Percentiles rank a stretch among this genome's conserved stretches.
Evolutionary conservation across 2,329 filamentous ascomycete species (phyloP).

Genomic region (Xylaria sp.): DNA sequence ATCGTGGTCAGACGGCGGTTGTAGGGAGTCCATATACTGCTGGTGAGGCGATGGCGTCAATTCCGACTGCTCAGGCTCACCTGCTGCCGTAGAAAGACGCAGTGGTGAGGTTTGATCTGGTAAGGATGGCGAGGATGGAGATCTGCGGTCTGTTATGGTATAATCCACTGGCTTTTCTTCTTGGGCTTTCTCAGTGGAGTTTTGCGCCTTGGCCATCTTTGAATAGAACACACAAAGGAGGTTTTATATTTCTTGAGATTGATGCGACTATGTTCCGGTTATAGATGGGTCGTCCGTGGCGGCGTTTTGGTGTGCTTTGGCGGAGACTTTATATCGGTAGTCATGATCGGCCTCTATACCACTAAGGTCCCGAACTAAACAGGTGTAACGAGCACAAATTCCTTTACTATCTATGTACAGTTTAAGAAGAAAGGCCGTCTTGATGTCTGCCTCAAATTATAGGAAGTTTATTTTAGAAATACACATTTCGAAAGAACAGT

Average conservation of each 20-base stretch:
- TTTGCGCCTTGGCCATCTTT: slow-evolving; percentile 11
- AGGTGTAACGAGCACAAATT: background rate
- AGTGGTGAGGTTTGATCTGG: slow-evolving; percentile 10
- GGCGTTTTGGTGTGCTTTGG: slow-evolving; percentile 20
- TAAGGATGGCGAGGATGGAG: background rate
- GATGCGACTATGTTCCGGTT: background rate
- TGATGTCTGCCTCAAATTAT: background rate
- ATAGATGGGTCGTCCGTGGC: background rate
- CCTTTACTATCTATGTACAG: background rate
- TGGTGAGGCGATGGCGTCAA: slow-evolving; percentile 45
- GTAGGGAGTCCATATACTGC: slow-evolving; percentile 62
- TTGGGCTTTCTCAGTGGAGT: background rate
- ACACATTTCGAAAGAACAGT: background rate
- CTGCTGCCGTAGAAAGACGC: background rate
- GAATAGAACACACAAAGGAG: background rate
- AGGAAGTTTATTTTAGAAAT: background rate
- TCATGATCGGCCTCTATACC: background rate
- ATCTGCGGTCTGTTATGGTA: background rate
- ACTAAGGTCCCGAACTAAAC: background rate
- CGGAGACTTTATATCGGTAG: slow-evolving; percentile 8
- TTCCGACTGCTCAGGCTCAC: background rate
- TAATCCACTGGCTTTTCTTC: background rate
- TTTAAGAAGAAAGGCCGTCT: background rate
- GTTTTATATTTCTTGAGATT: background rate
- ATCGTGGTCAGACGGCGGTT: slow-evolving; percentile 58